phyloP scores from a whole-genome alignment of 805 yeast genomes.

The Nakazawaea ernobii region DNA sequence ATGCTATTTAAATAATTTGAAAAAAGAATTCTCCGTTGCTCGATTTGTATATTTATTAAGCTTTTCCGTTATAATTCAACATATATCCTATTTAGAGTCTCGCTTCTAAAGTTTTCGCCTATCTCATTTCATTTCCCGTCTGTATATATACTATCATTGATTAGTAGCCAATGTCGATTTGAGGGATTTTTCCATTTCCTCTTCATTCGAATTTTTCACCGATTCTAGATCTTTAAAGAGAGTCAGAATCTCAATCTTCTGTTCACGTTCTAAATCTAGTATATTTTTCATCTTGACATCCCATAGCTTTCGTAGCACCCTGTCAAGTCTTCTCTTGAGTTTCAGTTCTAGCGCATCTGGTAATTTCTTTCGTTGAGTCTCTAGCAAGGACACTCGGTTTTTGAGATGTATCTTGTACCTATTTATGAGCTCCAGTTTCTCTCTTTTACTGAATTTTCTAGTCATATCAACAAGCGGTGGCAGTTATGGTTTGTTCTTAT shows the following conservation, averaged over 20 bases:
- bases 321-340: constrained; percentile 36
- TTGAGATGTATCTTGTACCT: constrained; percentile 18
- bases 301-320: constrained; percentile 44
- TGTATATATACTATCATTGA: too few species aligned
- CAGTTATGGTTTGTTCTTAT: background rate
- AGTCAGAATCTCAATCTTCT: constrained; percentile 25
- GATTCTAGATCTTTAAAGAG: constrained; percentile 24
- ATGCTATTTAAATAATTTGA: constrained; percentile 32
- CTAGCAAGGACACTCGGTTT: constrained; percentile 19
- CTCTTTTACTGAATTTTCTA: constrained; percentile 23
- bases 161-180: background rate
- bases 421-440: constrained; percentile 31
- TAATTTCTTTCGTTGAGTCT: constrained; percentile 14
- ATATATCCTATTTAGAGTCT: too few species aligned
- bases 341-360: constrained; percentile 27
- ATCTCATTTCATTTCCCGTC: too few species aligned
- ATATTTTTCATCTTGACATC: constrained; percentile 39
- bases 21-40: background rate
- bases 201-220: constrained; percentile 2
- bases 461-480: background rate
- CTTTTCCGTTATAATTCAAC: too few species aligned
- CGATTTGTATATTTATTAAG: background rate
- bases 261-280: constrained; percentile 38
- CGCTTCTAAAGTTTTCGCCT: background rate
- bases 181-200: background rate